Percentiles rank a stretch among this genome's conserved stretches.
These are phyloP conservation scores for Penicillium brasilianum DNA, from an alignment of 2,329 filamentous ascomycete species.

Conservation along the genomic window DNA sequence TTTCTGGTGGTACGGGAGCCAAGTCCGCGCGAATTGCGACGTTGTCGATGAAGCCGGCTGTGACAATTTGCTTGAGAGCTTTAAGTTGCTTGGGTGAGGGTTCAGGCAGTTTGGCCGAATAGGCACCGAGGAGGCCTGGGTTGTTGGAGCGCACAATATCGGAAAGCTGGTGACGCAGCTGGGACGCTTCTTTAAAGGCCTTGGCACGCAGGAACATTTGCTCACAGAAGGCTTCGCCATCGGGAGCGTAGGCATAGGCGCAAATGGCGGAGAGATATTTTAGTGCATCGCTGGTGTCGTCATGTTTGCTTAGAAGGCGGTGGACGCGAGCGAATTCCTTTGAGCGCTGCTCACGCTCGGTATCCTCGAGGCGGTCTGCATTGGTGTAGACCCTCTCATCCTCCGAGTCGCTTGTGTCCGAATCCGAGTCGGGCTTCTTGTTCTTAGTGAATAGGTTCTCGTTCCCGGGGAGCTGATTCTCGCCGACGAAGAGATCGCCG, in stretches of 20 bases:
- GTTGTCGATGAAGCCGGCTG: conserved; percentile 91
- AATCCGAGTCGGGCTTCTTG: conserved; percentile 42
- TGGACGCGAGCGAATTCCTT: conserved; percentile 74
- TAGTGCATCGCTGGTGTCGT: conserved; percentile 83
- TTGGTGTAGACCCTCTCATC: conserved; percentile 58
- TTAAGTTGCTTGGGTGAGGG: conserved; percentile 72
- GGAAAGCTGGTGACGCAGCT: conserved; percentile 81
- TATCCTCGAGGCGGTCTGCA: conserved; percentile 73
- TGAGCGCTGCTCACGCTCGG: conserved; percentile 68
- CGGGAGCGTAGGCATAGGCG: conserved; percentile 76
- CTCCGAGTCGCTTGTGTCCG: conserved; percentile 47
- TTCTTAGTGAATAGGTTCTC: conserved; percentile 39
- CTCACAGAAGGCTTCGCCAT: conserved; percentile 74
- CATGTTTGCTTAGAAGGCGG: conserved; percentile 76
- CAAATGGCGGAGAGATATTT: conserved; percentile 89
- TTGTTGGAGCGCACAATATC: conserved; percentile 79
- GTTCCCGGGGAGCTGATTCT: conserved; percentile 73
- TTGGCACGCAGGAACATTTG: conserved; percentile 86
- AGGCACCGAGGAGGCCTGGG: conserved; percentile 51
- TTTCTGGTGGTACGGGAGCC: conserved; percentile 72
- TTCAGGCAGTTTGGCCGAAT: conserved; percentile 59
- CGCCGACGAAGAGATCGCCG: conserved; percentile 82
- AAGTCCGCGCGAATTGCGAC: conserved; percentile 89
- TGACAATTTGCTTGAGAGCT: conserved; percentile 86
- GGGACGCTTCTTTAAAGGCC: conserved; percentile 81